phyloP scores from a whole-genome alignment of 73 alveolate genomes.

The Diophrys sp. region DNA sequence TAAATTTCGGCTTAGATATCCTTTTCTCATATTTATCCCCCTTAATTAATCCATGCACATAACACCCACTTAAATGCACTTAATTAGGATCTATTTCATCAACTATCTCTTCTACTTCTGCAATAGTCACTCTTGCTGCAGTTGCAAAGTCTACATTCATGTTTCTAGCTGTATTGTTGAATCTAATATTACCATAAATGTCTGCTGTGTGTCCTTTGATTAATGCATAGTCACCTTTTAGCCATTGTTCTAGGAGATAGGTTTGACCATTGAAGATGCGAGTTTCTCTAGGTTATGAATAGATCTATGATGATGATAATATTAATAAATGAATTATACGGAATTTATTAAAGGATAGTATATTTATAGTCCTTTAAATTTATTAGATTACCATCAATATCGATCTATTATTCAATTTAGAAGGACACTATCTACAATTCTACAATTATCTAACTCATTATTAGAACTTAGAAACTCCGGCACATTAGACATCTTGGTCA shows the following conservation, averaged over 20 bases:
- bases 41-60: constrained; percentile 39
- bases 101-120: constrained; percentile 83
- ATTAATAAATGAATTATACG: no score
- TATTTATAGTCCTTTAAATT: no score
- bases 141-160: constrained; percentile 63
- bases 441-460: no score
- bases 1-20: constrained; percentile 24
- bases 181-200: constrained; percentile 70
- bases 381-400: no score
- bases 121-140: constrained; percentile 69
- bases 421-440: no score
- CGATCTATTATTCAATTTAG: no score
- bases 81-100: constrained; percentile 69
- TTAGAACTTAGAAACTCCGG: no score
- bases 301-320: no score
- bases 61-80: constrained; percentile 47
- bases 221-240: constrained; percentile 62
- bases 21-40: constrained; percentile 56
- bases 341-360: no score
- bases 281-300: background rate
- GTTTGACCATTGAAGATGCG: constrained; percentile 47
- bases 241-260: constrained; percentile 52
- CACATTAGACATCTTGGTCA: background rate
- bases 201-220: constrained; percentile 69
- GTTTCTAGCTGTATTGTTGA: constrained; percentile 71